Percentiles rank a stretch among this genome's conserved stretches.
Evolutionary conservation across 805 yeast genomes (phyloP).

Genomic region (Yamadazyma takamatsuzukensis): DNA sequence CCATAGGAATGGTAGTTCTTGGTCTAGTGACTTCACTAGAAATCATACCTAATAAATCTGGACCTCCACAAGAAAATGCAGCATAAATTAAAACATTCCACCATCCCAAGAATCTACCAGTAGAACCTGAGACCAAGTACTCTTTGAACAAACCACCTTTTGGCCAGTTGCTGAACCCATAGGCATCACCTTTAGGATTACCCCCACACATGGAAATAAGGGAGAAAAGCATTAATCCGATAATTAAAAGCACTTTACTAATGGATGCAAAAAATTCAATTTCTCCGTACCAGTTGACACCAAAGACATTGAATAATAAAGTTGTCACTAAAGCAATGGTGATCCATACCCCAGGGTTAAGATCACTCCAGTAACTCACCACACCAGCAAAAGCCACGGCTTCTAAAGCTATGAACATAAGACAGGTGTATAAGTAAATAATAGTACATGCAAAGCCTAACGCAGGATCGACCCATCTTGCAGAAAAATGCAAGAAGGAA

Average conservation of each 20-base stretch:
- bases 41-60: slow-evolving; percentile 30
- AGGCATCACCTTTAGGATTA: slow-evolving; percentile 30
- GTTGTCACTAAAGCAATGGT: slow-evolving; percentile 24
- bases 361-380: slow-evolving; percentile 27
- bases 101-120: slow-evolving; percentile 33
- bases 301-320: slow-evolving; percentile 26
- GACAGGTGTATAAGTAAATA: slow-evolving; percentile 29
- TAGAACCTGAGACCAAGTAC: slow-evolving; percentile 22
- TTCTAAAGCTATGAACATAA: slow-evolving; percentile 32
- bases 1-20: slow-evolving; percentile 29
- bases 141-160: slow-evolving; percentile 30
- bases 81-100: slow-evolving; percentile 32
- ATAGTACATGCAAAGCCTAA: slow-evolving; percentile 32
- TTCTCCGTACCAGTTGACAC: slow-evolving; percentile 42
- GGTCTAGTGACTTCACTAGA: slow-evolving; percentile 45
- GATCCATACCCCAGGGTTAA: slow-evolving; percentile 31
- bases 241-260: slow-evolving; percentile 29
- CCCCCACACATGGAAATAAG: slow-evolving; percentile 38
- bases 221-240: slow-evolving; percentile 31
- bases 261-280: slow-evolving; percentile 33
- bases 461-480: slow-evolving; percentile 34
- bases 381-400: slow-evolving; percentile 29
- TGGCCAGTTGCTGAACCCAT: slow-evolving; percentile 33
- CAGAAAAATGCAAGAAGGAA: slow-evolving; percentile 30
- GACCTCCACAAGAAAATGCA: slow-evolving; percentile 35